phyloP scores from a whole-genome alignment of 2,329 filamentous ascomycete species.

The Colletotrichum euphorbiae region DNA sequence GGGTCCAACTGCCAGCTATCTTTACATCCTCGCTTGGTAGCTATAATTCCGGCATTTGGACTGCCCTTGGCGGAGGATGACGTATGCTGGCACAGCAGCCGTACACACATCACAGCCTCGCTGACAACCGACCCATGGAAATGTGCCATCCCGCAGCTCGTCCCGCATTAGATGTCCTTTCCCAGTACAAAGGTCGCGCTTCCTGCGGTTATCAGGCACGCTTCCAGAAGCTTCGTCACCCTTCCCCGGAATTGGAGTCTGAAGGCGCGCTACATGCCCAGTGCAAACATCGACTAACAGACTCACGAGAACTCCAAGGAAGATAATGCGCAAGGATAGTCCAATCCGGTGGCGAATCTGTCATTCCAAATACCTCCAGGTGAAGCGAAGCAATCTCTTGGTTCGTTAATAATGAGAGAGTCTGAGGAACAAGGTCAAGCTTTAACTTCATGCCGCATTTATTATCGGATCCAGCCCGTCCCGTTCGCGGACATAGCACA shows the following conservation, averaged over 20 bases:
- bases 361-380: slow-evolving; percentile 30
- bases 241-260: not conserved
- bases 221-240: slow-evolving; percentile 10
- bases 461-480: slow-evolving; percentile 43
- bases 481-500: slow-evolving; percentile 43
- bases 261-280: not conserved
- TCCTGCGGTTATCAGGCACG: not conserved
- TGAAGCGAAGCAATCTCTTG: not conserved
- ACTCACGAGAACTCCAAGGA: not conserved
- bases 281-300: slow-evolving; percentile 13
- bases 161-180: slow-evolving; percentile 10
- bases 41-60: not conserved
- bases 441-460: slow-evolving; percentile 35
- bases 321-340: slow-evolving; percentile 4
- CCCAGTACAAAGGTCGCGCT: not conserved
- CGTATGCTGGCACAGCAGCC: not conserved
- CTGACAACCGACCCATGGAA: slow-evolving; percentile 5
- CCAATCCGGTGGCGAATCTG: slow-evolving; percentile 3
- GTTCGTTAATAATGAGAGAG: not conserved
- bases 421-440: slow-evolving; percentile 25
- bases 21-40: not conserved
- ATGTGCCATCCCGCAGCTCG: slow-evolving; percentile 13
- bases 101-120: not conserved
- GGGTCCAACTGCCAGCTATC: not conserved
- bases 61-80: slow-evolving; percentile 4